Conservation (phyloP, 257 asterid genomes). For the Przewalskia tangutica region DNA sequence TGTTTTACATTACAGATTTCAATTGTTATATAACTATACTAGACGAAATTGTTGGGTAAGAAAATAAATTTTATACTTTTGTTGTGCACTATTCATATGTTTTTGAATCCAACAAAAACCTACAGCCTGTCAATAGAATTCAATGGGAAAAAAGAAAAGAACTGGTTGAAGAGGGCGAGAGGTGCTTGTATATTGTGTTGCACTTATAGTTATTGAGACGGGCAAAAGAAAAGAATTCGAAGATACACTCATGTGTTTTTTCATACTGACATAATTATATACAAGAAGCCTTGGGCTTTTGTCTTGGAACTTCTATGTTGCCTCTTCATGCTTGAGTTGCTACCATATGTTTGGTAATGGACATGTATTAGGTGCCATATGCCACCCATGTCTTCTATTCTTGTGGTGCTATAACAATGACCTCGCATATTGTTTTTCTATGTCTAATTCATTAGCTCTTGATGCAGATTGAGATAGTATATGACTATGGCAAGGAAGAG, state of each 20-base stretch:
- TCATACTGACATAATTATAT: no score
- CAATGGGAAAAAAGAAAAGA: not conserved
- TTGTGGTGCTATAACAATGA: not conserved
- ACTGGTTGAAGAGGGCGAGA: not conserved
- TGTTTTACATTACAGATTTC: no score
- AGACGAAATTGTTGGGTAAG: no score
- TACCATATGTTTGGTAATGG: not conserved
- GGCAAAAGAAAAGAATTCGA: no score
- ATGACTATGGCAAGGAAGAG: slow-evolving; percentile 69
- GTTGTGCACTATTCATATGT: no score
- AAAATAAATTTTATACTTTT: no score
- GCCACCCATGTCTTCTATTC: not conserved
- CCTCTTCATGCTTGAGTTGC: not conserved
- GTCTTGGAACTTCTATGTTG: not conserved
- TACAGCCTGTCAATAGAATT: not conserved
- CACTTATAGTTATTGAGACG: not conserved
- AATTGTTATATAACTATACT: no score
- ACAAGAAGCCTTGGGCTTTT: not conserved
- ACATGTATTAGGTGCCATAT: not conserved
- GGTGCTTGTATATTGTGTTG: not conserved
- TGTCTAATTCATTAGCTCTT: slow-evolving; percentile 3
- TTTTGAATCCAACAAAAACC: no score
- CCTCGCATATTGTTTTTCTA: not conserved
- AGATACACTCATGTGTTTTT: not conserved
- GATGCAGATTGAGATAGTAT: slow-evolving; percentile 71